phyloP scores from a whole-genome alignment of 306 rosid genomes.

The Medicago lupulina region DNA sequence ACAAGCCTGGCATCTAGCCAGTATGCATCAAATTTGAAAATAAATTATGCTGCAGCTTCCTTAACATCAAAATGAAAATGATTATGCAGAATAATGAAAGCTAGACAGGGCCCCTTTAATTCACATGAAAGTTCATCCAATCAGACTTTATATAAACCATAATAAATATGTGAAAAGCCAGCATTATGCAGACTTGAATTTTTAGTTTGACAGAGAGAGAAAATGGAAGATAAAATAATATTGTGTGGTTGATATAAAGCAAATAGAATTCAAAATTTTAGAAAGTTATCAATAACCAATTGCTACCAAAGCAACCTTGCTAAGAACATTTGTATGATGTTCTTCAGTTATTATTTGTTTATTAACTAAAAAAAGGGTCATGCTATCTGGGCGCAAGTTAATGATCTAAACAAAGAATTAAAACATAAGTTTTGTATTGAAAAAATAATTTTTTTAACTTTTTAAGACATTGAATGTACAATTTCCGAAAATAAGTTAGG shows the following conservation, averaged over 20 bases:
- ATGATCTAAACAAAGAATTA: too few species aligned
- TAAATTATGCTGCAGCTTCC: not conserved
- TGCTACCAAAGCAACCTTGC: constrained; percentile 13
- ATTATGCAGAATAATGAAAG: constrained; percentile 19
- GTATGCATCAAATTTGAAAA: constrained; percentile 6
- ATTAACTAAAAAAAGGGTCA: constrained; percentile 12
- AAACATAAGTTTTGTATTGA: too few species aligned
- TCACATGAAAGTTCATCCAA: constrained; percentile 8
- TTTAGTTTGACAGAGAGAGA: constrained; percentile 4
- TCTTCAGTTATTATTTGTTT: constrained; percentile 12
- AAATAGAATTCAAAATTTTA: not conserved
- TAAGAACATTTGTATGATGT: constrained; percentile 14
- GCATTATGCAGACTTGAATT: constrained; percentile 1
- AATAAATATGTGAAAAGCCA: constrained; percentile 22
- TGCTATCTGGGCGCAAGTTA: too few species aligned
- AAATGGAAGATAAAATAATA: not conserved
- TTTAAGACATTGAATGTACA: too few species aligned
- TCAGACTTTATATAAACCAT: constrained; percentile 4
- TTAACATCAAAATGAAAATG: constrained; percentile 8
- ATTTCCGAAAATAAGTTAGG: too few species aligned
- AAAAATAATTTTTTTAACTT: too few species aligned
- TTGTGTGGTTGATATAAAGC: not conserved
- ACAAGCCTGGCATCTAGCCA: constrained; percentile 7
- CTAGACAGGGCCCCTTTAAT: constrained; percentile 16
- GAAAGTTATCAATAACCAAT: constrained; percentile 16